Base-by-base conservation (phyloP, 2,329 filamentous ascomycete species). In the Graphiopsis chlorocephala region DNA sequence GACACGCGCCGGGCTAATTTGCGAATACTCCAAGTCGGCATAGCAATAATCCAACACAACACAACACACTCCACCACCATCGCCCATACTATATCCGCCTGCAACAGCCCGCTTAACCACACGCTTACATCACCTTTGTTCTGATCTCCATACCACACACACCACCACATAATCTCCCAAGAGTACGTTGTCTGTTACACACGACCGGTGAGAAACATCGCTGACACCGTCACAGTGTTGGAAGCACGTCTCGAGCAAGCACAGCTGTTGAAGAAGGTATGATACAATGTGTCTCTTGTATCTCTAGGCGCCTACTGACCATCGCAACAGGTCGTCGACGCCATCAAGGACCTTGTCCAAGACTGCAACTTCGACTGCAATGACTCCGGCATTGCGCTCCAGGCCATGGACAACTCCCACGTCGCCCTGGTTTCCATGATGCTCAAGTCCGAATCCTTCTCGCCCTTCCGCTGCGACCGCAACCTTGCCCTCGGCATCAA, bases 351-450 rank as follows among this genome's bases (percentile, higher is more conserved):
- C 76, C 88, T 99, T 60, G 95, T 99, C 62, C 95, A 98, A 81
- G 95, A 99, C 83, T 99, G 95, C 89, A 99, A 99, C 83, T 99
- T 99, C 83, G 95, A 99, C 86, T 99, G 96, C 90, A 99, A 98
- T 90, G 96, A 99, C 85, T 94, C 92, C 63, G 95, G 95, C 68
- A 95, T 99, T 76, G 93, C 94, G 60, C 91, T 99, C 64, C 95
- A 99, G 82, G 95, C 95, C 76, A 99, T 99, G 96, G 95, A 99
- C 85, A 99, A 98, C 87, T 98, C 93, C 59, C 95, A 99, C 82
- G 95, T 99, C 74, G 95, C 95, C 68, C 91, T 99, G 63, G 95
- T 99, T 62, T 97, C 95, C 71, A 99, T 99, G 95, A 89, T 96
- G 85, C 90, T 99, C 79, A 95, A 95, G 83, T 91, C 94, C 67